phyloP scores from a whole-genome alignment of 1,284 basidiomycete genomes.

The Puccinia polysora region DNA sequence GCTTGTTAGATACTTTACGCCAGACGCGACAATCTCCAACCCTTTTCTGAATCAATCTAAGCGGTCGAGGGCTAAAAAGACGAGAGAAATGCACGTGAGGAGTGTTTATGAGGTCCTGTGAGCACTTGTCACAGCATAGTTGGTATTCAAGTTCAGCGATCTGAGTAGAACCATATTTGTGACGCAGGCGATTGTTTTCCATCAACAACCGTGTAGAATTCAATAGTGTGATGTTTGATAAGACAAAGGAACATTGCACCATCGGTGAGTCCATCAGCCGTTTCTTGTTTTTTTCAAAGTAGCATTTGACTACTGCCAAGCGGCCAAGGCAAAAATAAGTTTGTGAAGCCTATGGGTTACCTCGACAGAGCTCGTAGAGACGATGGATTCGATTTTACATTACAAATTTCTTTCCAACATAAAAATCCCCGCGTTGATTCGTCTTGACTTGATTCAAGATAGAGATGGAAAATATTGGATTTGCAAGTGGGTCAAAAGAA shows the following conservation, averaged over 20 bases:
- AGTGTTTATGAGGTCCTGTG: constrained; percentile 14
- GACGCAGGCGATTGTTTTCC: constrained; percentile 10
- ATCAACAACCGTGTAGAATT: constrained; percentile 13
- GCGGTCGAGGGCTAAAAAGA: constrained; percentile 2
- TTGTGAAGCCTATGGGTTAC: not conserved
- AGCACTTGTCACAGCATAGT: not conserved
- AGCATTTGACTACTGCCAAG: not conserved
- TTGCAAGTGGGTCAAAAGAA: not conserved
- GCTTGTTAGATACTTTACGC: constrained; percentile 11
- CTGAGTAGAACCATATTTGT: not conserved
- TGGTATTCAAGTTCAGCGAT: not conserved
- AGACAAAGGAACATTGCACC: constrained; percentile 20
- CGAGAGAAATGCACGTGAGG: constrained; percentile 6
- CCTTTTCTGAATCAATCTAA: not conserved
- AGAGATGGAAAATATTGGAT: constrained; percentile 14
- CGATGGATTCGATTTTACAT: constrained; percentile 18
- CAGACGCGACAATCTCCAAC: not conserved
- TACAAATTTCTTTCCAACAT: constrained; percentile 14
- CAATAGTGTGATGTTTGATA: constrained; percentile 2
- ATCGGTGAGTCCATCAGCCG: not conserved
- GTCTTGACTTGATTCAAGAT: not conserved
- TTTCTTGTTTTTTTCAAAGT: not conserved
- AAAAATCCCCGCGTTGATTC: not conserved
- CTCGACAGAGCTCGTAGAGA: constrained; percentile 1
- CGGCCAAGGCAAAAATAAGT: not conserved